Percentiles rank a stretch among this genome's conserved stretches.
Evolutionary conservation across 805 yeast genomes (phyloP).

Genomic region (Saturnispora halmiae): DNA sequence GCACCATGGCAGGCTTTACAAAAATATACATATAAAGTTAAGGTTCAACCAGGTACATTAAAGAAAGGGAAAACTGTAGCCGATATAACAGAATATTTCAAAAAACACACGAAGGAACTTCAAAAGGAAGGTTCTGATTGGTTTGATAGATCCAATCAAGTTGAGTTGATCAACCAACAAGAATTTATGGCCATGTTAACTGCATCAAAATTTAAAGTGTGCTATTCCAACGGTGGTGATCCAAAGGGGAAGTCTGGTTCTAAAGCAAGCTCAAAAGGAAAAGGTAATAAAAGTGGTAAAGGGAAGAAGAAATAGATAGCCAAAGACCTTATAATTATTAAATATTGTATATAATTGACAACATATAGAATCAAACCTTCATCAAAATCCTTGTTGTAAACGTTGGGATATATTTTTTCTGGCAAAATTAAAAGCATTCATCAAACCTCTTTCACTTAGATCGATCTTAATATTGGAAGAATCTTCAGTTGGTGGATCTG

Average conservation of each 20-base stretch:
- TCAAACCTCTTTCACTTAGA: slow-evolving; percentile 62
- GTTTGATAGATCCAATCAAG: slow-evolving; percentile 54
- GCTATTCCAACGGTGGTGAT: slow-evolving; percentile 40
- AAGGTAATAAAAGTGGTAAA: slow-evolving; percentile 17
- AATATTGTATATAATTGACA: not conserved
- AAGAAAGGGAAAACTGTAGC: slow-evolving; percentile 83
- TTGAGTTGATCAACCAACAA: slow-evolving; percentile 48
- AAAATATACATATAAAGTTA: slow-evolving; percentile 72
- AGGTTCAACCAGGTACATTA: slow-evolving; percentile 66
- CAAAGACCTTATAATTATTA: no score
- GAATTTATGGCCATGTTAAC: slow-evolving; percentile 63
- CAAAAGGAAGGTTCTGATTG: slow-evolving; percentile 43
- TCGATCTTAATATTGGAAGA: slow-evolving; percentile 50
- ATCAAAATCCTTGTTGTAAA: slow-evolving; percentile 32
- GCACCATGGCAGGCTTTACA: slow-evolving; percentile 85
- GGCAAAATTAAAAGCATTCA: slow-evolving; percentile 84
- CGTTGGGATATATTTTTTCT: slow-evolving; percentile 49
- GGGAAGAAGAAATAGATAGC: slow-evolving; percentile 22
- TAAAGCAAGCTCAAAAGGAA: slow-evolving; percentile 12
- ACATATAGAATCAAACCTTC: not conserved
- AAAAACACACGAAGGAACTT: slow-evolving; percentile 25
- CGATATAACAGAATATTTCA: slow-evolving; percentile 56
- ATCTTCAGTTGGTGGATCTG: slow-evolving; percentile 75
- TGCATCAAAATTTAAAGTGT: slow-evolving; percentile 60
- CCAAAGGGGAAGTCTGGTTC: slow-evolving; percentile 9